A percentile compares a stretch with the other conserved stretches of the same genome.
phyloP scores from a whole-genome alignment of 208 protist species.

The Trichomonas tenax region DNA sequence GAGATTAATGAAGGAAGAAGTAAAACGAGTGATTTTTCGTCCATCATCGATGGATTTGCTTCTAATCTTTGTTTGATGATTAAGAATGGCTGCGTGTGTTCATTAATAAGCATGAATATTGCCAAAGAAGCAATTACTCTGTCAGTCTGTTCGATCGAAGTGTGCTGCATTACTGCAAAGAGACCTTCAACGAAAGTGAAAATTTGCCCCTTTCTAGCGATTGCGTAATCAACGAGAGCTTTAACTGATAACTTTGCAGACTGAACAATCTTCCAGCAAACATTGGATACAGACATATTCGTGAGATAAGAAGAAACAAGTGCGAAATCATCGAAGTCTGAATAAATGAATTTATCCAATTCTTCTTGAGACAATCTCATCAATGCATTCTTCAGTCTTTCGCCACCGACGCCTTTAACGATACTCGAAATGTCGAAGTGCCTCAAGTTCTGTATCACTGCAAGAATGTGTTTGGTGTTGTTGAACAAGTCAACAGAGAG shows the following conservation, averaged over 20 bases:
- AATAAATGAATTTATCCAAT: neutral
- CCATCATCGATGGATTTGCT: neutral
- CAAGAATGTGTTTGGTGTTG: neutral
- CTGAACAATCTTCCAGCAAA: neutral
- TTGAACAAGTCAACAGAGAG: neutral
- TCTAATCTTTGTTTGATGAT: neutral
- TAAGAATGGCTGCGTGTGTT: neutral
- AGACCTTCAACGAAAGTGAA: neutral
- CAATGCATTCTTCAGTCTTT: neutral
- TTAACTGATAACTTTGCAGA: neutral
- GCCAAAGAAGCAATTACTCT: neutral
- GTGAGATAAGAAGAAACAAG: neutral
- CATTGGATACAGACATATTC: neutral
- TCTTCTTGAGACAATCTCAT: neutral
- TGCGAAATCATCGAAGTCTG: neutral
- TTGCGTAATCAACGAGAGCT: neutral
- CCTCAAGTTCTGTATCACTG: neutral
- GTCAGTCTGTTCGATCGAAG: neutral
- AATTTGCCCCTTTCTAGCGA: neutral
- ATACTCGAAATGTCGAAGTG: neutral
- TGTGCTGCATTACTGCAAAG: neutral
- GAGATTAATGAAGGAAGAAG: neutral
- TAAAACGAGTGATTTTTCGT: neutral
- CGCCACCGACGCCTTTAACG: neutral
- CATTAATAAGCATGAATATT: neutral